phyloP scores from a whole-genome alignment of 2,329 filamentous ascomycete genomes.

The Zasmidium cellare region DNA sequence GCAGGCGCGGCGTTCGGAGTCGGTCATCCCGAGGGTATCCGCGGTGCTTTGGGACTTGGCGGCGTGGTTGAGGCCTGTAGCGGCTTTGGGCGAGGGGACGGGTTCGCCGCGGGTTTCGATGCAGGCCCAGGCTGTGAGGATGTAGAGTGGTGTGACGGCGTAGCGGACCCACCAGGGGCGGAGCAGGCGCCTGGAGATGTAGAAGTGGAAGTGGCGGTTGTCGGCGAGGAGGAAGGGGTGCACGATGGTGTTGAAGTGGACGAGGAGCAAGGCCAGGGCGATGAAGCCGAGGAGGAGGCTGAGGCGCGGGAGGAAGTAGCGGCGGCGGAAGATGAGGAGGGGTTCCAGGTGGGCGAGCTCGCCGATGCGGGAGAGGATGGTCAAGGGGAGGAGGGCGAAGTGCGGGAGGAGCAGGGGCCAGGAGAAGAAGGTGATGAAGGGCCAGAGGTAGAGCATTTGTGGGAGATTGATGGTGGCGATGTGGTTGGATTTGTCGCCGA shows the following conservation, averaged over 20 bases:
- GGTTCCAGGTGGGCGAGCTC: conserved; percentile 29
- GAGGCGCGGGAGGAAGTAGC: conserved; percentile 38
- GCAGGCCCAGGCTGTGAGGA: conserved; percentile 66
- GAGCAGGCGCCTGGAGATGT: conserved; percentile 82
- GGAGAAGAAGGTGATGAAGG: conserved; percentile 87
- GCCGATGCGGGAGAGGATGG: conserved; percentile 26
- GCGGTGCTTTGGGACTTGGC: background rate
- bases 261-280: conserved; percentile 48
- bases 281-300: conserved; percentile 39
- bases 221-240: conserved; percentile 96
- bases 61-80: background rate
- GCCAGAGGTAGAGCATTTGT: conserved; percentile 95
- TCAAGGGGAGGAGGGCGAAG: conserved; percentile 39
- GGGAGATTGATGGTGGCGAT: conserved; percentile 83
- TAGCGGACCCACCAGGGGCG: conserved; percentile 48
- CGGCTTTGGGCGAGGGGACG: conserved; percentile 3
- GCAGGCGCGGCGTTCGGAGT: conserved; percentile 10
- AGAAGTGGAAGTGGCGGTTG: conserved; percentile 97
- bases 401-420: conserved; percentile 69
- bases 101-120: conserved; percentile 58
- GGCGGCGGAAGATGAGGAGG: conserved; percentile 36
- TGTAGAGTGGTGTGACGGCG: conserved; percentile 65
- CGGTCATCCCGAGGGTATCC: conserved; percentile 7
- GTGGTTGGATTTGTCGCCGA: conserved; percentile 95
- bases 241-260: conserved; percentile 85